Conservation (phyloP, 2,329 filamentous ascomycete genomes). For the Fusarium acutatum region DNA sequence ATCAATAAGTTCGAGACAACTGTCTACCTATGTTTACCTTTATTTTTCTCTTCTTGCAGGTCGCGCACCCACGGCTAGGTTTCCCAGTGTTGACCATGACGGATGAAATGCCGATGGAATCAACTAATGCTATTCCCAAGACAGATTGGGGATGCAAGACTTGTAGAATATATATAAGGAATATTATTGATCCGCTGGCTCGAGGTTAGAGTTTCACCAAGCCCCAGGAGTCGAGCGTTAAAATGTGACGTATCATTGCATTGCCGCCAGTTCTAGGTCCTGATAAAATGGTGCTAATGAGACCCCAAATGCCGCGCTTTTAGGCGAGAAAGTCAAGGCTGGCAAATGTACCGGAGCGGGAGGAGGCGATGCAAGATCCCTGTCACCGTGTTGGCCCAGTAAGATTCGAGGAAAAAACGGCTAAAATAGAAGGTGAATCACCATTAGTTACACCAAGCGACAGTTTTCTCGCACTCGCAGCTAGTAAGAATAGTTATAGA, state of each 20-base stretch:
- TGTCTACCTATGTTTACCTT: slow-evolving; percentile 8
- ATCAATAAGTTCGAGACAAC: not conserved
- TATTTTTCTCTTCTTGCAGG: slow-evolving; percentile 32
- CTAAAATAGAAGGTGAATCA: not conserved
- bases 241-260: not conserved
- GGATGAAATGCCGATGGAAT: accelerated
- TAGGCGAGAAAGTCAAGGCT: not conserved
- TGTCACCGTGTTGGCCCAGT: not conserved
- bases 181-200: not conserved
- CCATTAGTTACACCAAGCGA: not conserved
- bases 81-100: slow-evolving; percentile 32
- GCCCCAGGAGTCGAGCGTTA: not conserved
- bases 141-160: not conserved
- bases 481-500: not conserved
- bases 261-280: not conserved
- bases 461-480: not conserved
- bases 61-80: slow-evolving; percentile 31
- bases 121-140: not conserved
- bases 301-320: not conserved
- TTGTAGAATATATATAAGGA: not conserved
- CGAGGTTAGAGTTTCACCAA: not conserved
- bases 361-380: not conserved
- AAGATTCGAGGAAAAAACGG: not conserved
- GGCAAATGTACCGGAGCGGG: not conserved
- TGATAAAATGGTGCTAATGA: not conserved